Evolutionary conservation across 306 rosid species (phyloP), one percentile per base, ranked within the genome.

Genomic region (Prunus padus): DNA sequence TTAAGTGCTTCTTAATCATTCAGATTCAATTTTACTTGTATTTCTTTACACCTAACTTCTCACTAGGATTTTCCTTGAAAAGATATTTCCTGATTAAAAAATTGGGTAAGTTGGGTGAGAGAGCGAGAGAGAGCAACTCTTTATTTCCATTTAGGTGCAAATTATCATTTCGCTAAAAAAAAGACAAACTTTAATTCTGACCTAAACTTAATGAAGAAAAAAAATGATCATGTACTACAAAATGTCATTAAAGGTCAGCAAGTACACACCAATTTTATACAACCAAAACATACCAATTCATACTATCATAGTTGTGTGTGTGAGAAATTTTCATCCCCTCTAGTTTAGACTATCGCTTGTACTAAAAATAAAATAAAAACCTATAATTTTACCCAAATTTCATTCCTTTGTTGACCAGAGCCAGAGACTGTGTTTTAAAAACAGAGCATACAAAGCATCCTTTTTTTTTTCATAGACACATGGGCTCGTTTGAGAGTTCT

Each of bases 361-460:
- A n/a, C n/a, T n/a, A n/a, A n/a, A n/a, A n/a, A n/a, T n/a, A n/a
- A n/a, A n/a, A n/a, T n/a, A n/a, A n/a, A 74, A 74, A 69, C 51
- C 28, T 46, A 28, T 50, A 22, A 52, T 66, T 65, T 75, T 16
- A 11, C 66, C 45, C 15, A 75, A 76, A 52, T 66, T 22, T 59
- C 11, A 15, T 67, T 37, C 59, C 42, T n/a, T 23, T 22, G 8
- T 11, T 54, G 23, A 18, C 33, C 19, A 11, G 31, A 23, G 60
- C 8, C 8, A 23, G 42, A 30, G 56, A 5, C 4, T 16, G 8
- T 18, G 56, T 18, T 18, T 15, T 51, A 51, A 4, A 51, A 73
- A 26, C 22, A 16, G 47, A 50, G 51, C 18, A 12, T 63, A 47
- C 13, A 37, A 9, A 37, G 42, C n/a, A n/a, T 57, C 68, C 42